Evolutionary conservation across 1,139 yeast species (phyloP), one percentile per base, ranked within the genome.

Genomic region (Candida neerlandica): DNA sequence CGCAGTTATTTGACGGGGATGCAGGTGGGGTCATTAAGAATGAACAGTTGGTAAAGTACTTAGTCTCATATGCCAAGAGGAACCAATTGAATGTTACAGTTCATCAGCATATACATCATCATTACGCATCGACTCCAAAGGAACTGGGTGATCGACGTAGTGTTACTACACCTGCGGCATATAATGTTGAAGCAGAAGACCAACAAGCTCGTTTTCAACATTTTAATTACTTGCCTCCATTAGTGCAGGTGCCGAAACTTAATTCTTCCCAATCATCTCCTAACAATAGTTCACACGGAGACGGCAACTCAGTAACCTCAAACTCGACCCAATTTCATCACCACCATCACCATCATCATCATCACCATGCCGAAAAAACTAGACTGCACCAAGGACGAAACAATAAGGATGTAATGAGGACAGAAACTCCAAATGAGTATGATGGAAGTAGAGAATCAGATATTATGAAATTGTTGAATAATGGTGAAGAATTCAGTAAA

Each of bases 31-130:
- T 65, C 5, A 84, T 86, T 2, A 67, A 71, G 34, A 71, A 74
- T 41, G 78, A 81, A 51, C 82, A 78, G 33, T 59, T 80, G 16
- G 91, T 81, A 0, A 82, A 81, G 46, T 73, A 77, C 52, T 65
- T 87, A 9, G 74, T 86, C 10, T 78, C 81, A 33, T 77, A 84
- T 49, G 96, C 96, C 1, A 81, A 81, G 50, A 69, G 71, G 41
- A 73, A 81, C 56, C 78, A 82, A 29, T 75, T 88, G 50, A 78
- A 82, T 49, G 77, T 90, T 10, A 84, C 90, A 4, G 81, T 90
- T 15, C 96, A 89, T 66, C 96, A 90, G 63, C 96, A 90, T 66
- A 85, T 89, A 46, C 90, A 87, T 60, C 89, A 86, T 61, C 87
- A 82, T 62, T 82, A 82, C 60, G 67, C 77, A 1, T 26, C 77